A percentile compares a stretch with the other conserved stretches of the same genome.
These are phyloP conservation scores for Allium fistulosum DNA, from an alignment of 106 monocot species.

Conservation along the genomic window DNA sequence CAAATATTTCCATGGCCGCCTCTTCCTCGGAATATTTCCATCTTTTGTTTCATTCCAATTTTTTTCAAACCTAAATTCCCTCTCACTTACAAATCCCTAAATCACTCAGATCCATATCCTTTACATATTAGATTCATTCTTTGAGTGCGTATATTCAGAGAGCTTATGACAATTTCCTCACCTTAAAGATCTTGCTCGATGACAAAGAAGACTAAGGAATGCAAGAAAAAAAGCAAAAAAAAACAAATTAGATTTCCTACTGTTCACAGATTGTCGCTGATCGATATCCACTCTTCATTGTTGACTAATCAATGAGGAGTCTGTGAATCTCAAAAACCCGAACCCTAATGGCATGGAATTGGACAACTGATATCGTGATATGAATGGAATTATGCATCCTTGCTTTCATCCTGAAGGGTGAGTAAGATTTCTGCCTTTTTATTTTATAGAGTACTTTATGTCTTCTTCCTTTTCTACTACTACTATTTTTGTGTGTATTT, in stretches of 20 bases:
- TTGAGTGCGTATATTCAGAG: no score
- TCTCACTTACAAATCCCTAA: no score
- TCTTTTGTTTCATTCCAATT: no score
- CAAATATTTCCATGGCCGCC: no score
- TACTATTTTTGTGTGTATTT: no score
- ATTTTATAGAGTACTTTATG: neutral
- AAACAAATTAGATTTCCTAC: conserved; percentile 95
- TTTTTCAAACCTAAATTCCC: no score
- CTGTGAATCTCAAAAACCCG: conserved; percentile 55
- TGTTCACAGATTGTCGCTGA: conserved; percentile 50
- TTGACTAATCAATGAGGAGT: conserved; percentile 78
- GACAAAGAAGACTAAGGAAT: neutral
- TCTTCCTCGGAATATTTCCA: no score
- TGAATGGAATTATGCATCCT: conserved; percentile 96
- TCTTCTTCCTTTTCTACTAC: no score
- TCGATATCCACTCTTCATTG: conserved; percentile 76
- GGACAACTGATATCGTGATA: conserved; percentile 94
- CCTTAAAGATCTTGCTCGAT: neutral
- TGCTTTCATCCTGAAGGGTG: conserved; percentile 95
- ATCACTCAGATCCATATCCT: no score
- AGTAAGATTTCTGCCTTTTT: conserved; percentile 12
- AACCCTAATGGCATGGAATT: conserved; percentile 94
- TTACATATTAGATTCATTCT: no score
- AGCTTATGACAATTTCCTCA: neutral
- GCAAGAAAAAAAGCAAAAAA: neutral